Base-by-base conservation (phyloP, 2,329 filamentous ascomycete species). In the Aspergillus brunneoviolaceus region DNA sequence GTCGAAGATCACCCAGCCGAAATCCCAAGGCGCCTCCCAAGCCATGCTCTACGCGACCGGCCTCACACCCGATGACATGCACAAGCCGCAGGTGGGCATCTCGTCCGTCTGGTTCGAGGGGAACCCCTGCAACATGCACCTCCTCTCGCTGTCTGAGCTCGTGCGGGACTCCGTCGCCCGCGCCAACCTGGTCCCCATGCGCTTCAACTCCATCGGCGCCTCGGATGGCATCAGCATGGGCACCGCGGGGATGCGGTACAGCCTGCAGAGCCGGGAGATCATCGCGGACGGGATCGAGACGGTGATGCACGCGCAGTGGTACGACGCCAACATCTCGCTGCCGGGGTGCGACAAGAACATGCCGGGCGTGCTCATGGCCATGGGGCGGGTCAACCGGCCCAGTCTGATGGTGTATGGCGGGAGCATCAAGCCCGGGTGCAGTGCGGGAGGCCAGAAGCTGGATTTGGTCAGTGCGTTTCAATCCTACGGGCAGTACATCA, bases 291-390 rank as follows among this genome's bases (percentile, higher is more conserved):
- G 90, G 62, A 95, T 97, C 73, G 94, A 98, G 84, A 97, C 94
- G 4, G 93, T 97, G 72, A 98, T 96, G 92, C 88, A 91, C 67
- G 93, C 91, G 6, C 93, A 98, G 79, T 96, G 92, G 91, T 96
- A 98, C 75, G 93, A 98, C 77, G 92, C 87, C 65, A 97, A 96
- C 77, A 89, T 98, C 72, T 95, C 91, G 49, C 88, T 97, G 69
- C 94, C 93, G 10, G 93, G 93, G 47, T 98, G 93, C 78, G 94
- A 98, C 84, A 98, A 98, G 86, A 98, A 98, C 80, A 96, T 98
- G 93, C 91, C 91, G 0, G 90, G 90, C 73, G 90, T 92, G 9
- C 80, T 91, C 68, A 93, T 93, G 69, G 93, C 92, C 57, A 96
- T 96, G 89, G 93, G 91, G 23, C 86, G 93, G 66, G 88, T 96